Base-by-base conservation (phyloP, 1,284 basidiomycete genomes). In the Apiotrichum gracile region DNA sequence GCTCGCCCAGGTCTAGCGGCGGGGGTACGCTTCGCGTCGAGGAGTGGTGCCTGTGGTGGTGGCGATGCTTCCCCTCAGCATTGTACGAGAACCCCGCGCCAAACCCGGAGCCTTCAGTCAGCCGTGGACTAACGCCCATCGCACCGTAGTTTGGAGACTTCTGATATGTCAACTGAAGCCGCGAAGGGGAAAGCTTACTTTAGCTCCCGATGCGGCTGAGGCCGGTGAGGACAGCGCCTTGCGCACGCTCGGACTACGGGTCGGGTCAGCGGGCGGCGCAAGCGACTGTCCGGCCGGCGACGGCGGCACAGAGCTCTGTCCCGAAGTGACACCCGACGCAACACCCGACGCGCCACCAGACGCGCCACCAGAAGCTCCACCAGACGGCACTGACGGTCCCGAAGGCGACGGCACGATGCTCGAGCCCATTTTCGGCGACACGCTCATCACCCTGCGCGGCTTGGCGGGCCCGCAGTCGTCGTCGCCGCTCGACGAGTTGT, bases 1-100 rank as follows among this genome's bases (percentile, higher is more conserved):
- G 61, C 16, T 66, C 64, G 29, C 72, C 72, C 14, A 74, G 34
- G 44, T 74, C 69, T 2, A 74, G 64, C 2, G 69, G 68, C 1
- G 72, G 72, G 70, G 24, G 34, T n/a, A 22, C 37, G 37, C 34
- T 4, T n/a, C 37, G 37, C 19, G 21, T 34, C 8, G 10, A 13
- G 33, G 16, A 34, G 19, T 31, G 27, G 49, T 43, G 13, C 47
- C 14, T 44, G 41, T 17, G 42, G 26, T 34, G 22, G 22, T 13
- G 24, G 12, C 14, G 22, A 24, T 6, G 39, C 22, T 21, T 17
- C n/a, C 10, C 17, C 19, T 19, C n/a, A 12, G 9, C 7, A 21
- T 45, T 33, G 12, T 14, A 12, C n/a, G n/a, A n/a, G 21, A 45
- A 45, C 5, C 43, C 43, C 5, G 43, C 14, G 14, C 38, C 21